Evolutionary conservation across 495 filamentous ascomycete genomes (phyloP), one percentile per base, ranked within the genome.

Genomic region (Podospora sp.): DNA sequence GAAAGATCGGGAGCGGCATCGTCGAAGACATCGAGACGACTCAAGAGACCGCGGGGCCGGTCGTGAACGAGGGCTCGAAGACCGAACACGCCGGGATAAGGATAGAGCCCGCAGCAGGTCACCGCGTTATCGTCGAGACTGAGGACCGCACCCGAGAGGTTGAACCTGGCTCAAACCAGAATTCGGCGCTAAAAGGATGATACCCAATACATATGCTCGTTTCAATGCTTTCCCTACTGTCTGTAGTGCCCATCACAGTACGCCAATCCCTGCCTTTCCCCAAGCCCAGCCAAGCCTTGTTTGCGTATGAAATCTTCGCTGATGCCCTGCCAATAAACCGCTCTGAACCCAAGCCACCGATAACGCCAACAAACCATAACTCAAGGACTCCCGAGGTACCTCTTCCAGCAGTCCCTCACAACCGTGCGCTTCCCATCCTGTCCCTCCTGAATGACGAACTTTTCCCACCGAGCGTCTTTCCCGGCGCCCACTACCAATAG

Each of bases 401-500:
- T 81, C 78, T 91, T 93, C 92, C 92, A 96, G 5, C 92, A 92
- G 65, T 91, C 88, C 71, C 90, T 83, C 4, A 87, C 72, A 68
- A 89, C 83, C 55, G 82, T 78, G 53, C 86, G 80, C 68, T 82
- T 86, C 12, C 89, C 90, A 59, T 89, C 89, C 51, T 86, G 83
- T 0, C 81, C 85, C 60, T 91, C 84, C 24, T 79, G 83, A 26
- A 96, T 76, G 12, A 87, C 80, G 66, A 94, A 96, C 66, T 87
- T 92, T 81, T 97, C 92, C 93, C 93, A 96, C 24, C 90, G 82
- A 7, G 88, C 89, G 69, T 95, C 91, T 66, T 84, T 81, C 0
- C 93, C 93, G 6, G 92, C 91, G n/a, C 93, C 90, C 40, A 96
- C 81, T 2, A 96, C 90, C 20, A 92, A 72, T 46, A 95, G 78